Percentiles rank a stretch among this genome's conserved stretches.
phyloP scores from a whole-genome alignment of 2,329 filamentous ascomycete species.

The Ilyonectria robusta region DNA sequence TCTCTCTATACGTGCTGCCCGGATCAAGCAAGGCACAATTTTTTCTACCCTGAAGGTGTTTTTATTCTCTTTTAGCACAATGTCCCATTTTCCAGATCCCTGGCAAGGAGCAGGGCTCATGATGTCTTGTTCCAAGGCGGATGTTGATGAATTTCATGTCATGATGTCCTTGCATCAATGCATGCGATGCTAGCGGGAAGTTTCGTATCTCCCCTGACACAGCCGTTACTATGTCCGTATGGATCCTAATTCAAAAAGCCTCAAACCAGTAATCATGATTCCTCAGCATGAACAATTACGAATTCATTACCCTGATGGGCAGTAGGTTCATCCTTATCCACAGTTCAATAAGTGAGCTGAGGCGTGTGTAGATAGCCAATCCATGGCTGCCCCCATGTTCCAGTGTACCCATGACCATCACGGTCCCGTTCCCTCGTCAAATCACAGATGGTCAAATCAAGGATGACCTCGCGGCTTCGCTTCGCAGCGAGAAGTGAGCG shows the following conservation, averaged over 20 bases:
- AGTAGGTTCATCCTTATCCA: background rate
- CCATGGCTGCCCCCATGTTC: constrained; percentile 3
- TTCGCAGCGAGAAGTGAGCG: background rate
- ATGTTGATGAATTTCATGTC: background rate
- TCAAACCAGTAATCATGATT: background rate
- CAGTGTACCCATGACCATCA: constrained; percentile 9
- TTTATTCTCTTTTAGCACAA: too few relatives aligned
- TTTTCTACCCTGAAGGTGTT: background rate
- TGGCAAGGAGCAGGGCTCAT: background rate
- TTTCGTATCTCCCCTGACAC: background rate
- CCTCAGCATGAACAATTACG: background rate
- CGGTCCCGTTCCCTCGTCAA: constrained; percentile 3
- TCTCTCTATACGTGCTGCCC: background rate
- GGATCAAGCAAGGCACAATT: background rate
- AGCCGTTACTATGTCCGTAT: background rate
- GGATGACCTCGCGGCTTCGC: constrained; percentile 13
- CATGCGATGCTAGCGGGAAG: background rate
- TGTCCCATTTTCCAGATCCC: too few relatives aligned
- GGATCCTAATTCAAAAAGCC: background rate
- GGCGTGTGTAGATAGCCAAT: constrained; percentile 9
- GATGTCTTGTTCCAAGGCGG: background rate
- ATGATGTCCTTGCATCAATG: background rate
- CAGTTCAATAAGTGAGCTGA: constrained; percentile 7
- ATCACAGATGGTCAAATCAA: background rate
- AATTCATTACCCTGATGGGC: background rate